Evolutionary conservation across 768 basidiomycete genomes (phyloP).

Genomic region (Boletus reticuloceps): DNA sequence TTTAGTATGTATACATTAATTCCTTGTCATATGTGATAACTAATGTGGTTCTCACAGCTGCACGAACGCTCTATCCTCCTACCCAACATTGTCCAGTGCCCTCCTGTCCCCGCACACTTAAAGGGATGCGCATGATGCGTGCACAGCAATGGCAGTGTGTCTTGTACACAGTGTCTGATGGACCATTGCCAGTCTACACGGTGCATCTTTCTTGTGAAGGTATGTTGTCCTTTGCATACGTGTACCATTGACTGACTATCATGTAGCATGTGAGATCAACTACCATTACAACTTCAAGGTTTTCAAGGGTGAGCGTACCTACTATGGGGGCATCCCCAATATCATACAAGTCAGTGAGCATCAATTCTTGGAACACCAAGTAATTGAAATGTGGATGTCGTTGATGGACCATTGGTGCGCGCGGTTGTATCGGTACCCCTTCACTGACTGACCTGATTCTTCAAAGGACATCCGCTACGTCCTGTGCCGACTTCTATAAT

Average conservation of each 20-base stretch:
- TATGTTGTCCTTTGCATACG: not conserved
- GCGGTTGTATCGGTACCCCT: no score
- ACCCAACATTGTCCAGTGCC: not conserved
- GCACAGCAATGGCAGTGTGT: not conserved
- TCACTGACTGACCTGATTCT: no score
- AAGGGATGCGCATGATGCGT: slow-evolving; percentile 5
- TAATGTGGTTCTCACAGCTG: not conserved
- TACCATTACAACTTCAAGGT: slow-evolving; percentile 7
- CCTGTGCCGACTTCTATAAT: not conserved
- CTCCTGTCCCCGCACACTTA: not conserved
- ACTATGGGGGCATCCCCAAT: not conserved
- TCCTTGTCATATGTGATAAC: not conserved
- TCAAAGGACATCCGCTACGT: not conserved
- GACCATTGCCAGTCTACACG: not conserved
- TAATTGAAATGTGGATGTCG: not conserved
- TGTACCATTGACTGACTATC: no score
- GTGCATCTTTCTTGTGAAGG: slow-evolving; percentile 1
- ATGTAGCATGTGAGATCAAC: not conserved
- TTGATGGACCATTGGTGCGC: not conserved
- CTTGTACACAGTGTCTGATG: not conserved
- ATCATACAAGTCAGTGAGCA: not conserved
- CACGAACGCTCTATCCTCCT: not conserved
- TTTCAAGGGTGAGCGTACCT: not conserved
- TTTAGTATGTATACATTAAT: no score
- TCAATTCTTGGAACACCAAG: no score